Conservation (phyloP, 331 rosid species). For the Telfairia occidentalis region DNA sequence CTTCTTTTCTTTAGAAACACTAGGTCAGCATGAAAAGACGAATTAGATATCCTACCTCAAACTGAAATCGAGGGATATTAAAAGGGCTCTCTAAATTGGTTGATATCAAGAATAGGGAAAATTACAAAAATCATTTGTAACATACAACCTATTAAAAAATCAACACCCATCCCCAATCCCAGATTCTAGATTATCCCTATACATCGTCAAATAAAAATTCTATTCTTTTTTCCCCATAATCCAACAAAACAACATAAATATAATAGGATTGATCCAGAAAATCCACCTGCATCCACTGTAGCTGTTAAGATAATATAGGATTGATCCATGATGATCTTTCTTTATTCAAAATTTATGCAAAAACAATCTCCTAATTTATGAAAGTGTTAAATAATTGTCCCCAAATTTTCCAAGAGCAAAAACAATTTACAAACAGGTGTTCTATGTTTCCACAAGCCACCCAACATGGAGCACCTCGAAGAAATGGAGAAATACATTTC, state of each 20-base stretch:
- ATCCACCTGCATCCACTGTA: too few species aligned
- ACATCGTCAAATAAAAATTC: too few species aligned
- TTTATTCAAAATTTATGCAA: neutral
- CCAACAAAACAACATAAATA: too few species aligned
- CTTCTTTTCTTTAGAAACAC: neutral
- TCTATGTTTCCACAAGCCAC: neutral
- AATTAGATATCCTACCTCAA: neutral
- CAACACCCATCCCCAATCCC: neutral
- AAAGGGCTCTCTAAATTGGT: neutral
- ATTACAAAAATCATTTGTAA: neutral
- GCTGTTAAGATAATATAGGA: too few species aligned
- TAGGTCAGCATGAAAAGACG: neutral
- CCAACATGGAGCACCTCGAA: neutral
- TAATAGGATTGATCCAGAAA: too few species aligned
- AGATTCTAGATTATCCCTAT: neutral
- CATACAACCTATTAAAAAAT: neutral
- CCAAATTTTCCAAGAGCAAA: neutral
- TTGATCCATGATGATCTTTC: too few species aligned
- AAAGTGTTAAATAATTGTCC: neutral
- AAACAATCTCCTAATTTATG: neutral
- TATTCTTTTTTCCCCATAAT: too few species aligned
- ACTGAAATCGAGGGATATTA: neutral
- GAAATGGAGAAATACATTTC: neutral
- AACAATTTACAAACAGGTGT: neutral
- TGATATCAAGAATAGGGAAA: neutral